Evolutionary conservation across 2,329 filamentous ascomycete species (phyloP).

Genomic region (Claviceps purpurea): DNA sequence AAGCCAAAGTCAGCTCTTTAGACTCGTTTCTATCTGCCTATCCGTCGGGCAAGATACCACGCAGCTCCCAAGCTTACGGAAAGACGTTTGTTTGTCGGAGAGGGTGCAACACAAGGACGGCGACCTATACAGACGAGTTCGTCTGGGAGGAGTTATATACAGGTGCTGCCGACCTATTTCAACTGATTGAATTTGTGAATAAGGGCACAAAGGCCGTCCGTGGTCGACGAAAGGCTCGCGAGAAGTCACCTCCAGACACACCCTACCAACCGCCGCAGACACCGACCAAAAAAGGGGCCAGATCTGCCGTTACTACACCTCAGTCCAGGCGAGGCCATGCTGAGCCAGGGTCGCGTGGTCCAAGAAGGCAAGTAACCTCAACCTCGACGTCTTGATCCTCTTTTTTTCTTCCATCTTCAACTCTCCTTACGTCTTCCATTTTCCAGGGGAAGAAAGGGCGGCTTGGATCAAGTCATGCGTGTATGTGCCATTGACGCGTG

Average conservation of each 20-base stretch:
- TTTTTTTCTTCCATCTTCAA: background rate
- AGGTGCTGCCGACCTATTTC: slow-evolving; percentile 48
- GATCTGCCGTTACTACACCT: slow-evolving; percentile 17
- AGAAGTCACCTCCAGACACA: slow-evolving; percentile 18
- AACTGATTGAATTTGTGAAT: slow-evolving; percentile 54
- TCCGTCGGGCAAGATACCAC: slow-evolving; percentile 62
- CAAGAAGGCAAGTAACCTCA: slow-evolving; percentile 15
- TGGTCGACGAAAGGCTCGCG: slow-evolving; percentile 17
- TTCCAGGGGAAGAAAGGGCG: background rate
- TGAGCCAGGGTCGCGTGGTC: slow-evolving; percentile 19
- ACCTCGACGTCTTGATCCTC: background rate
- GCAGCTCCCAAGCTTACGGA: slow-evolving; percentile 58
- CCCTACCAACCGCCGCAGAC: slow-evolving; percentile 23
- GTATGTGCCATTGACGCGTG: slow-evolving; percentile 10
- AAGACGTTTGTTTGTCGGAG: slow-evolving; percentile 84
- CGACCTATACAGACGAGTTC: slow-evolving; percentile 86
- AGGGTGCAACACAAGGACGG: slow-evolving; percentile 78
- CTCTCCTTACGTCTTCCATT: too few relatives aligned
- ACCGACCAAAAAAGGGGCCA: slow-evolving; percentile 24
- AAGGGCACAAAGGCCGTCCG: slow-evolving; percentile 56
- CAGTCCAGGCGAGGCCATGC: slow-evolving; percentile 17
- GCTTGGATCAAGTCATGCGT: background rate
- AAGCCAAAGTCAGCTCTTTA: slow-evolving; percentile 65
- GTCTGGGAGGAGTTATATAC: slow-evolving; percentile 76
- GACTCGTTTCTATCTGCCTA: slow-evolving; percentile 54